Percentiles rank a stretch among this genome's conserved stretches.
phyloP scores from a whole-genome alignment of 768 basidiomycete species.

The Suillus occidentalis region DNA sequence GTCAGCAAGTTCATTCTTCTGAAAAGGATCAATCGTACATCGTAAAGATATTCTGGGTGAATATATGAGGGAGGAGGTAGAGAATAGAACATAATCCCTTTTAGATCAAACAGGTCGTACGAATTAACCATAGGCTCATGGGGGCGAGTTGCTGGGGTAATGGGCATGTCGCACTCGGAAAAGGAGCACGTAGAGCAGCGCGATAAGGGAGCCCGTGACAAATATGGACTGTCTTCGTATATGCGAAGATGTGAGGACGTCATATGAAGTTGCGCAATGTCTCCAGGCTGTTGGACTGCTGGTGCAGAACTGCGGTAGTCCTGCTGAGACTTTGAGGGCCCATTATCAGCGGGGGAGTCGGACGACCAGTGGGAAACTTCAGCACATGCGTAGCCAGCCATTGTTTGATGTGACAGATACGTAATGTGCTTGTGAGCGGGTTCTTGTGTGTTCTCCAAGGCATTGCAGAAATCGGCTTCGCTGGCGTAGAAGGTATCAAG shows the following conservation, averaged over 20 bases:
- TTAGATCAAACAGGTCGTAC: slow-evolving; percentile 18
- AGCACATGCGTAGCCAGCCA: not conserved
- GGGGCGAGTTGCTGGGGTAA: slow-evolving; percentile 46
- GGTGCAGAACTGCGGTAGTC: not conserved
- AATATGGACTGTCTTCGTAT: not conserved
- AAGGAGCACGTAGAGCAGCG: not conserved
- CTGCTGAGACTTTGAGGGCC: not conserved
- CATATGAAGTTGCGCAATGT: not conserved
- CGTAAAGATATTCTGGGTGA: not conserved
- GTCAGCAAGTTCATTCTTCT: not conserved
- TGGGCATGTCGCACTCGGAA: slow-evolving; percentile 39
- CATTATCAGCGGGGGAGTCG: not conserved
- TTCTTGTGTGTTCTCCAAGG: slow-evolving; percentile 18
- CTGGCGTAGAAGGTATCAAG: slow-evolving; percentile 64
- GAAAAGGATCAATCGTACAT: not conserved
- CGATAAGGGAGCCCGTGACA: not conserved
- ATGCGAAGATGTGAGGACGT: not conserved
- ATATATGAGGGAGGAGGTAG: not conserved
- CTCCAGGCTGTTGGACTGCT: not conserved
- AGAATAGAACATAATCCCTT: not conserved
- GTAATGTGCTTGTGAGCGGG: not conserved
- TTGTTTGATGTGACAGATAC: not conserved
- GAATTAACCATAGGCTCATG: slow-evolving; percentile 45
- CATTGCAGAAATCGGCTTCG: slow-evolving; percentile 43
- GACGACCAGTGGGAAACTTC: not conserved